Conservation (phyloP, 345 rosid genomes). For the Salix dunnii region DNA sequence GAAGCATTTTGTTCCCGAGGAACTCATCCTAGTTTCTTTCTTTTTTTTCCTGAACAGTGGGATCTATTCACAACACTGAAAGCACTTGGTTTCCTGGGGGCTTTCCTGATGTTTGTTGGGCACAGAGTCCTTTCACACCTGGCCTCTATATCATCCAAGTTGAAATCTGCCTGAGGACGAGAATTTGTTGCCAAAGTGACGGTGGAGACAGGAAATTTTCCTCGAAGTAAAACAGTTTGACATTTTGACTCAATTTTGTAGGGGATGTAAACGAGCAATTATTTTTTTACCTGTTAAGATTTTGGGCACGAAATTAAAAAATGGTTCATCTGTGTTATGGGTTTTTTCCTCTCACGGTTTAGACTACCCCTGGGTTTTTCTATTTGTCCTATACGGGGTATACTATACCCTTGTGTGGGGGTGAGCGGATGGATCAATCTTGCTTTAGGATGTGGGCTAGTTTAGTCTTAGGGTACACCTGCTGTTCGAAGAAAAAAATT, state of each 20-base stretch:
- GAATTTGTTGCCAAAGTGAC: not conserved
- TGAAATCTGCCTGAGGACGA: slow-evolving; percentile 56
- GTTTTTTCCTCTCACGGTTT: not conserved
- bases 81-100: slow-evolving; percentile 71
- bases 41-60: slow-evolving; percentile 45
- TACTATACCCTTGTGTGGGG: too few relatives aligned
- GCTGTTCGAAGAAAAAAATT: too few relatives aligned
- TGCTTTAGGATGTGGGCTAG: too few relatives aligned
- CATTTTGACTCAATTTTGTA: slow-evolving; percentile 21
- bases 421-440: too few relatives aligned
- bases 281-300: not conserved
- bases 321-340: not conserved
- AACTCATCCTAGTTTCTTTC: not conserved
- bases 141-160: slow-evolving; percentile 72
- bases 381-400: not conserved
- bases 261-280: not conserved
- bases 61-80: slow-evolving; percentile 90
- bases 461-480: too few relatives aligned
- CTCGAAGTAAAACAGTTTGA: not conserved
- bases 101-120: slow-evolving; percentile 74
- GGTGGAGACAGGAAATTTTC: not conserved
- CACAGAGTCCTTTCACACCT: slow-evolving; percentile 79
- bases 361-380: not conserved
- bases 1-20: not conserved
- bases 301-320: not conserved